These are phyloP conservation scores for Parastagonospora avenae DNA, from an alignment of 2,329 filamentous ascomycete genomes.

Conservation along the genomic window DNA sequence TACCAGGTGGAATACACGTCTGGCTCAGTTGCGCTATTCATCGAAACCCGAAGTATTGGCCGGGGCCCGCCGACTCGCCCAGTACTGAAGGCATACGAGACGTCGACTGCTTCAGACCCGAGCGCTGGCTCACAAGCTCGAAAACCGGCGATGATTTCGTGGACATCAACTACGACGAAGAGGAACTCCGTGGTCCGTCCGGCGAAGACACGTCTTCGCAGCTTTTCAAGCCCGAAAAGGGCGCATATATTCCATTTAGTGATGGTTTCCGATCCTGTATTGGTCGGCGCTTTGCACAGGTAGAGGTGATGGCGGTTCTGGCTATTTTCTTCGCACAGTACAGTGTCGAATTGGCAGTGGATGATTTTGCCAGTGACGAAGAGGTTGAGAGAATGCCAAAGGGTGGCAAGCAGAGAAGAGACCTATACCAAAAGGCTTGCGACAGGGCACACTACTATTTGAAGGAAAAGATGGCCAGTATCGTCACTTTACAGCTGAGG, in stretches of 20 bases:
- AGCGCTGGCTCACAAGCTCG: constrained; percentile 67
- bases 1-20: constrained; percentile 64
- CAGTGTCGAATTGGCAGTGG: constrained; percentile 72
- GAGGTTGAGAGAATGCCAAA: constrained; percentile 47
- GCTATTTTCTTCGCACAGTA: constrained; percentile 61
- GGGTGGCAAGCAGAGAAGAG: constrained; percentile 55
- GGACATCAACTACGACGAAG: constrained; percentile 51
- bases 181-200: constrained; percentile 64
- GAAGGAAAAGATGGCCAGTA: constrained; percentile 59
- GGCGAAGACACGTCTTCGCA: constrained; percentile 66
- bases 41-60: constrained; percentile 76
- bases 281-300: constrained; percentile 61
- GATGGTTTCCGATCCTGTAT: constrained; percentile 62
- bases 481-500: constrained; percentile 74
- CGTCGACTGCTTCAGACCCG: constrained; percentile 70
- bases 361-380: constrained; percentile 50
- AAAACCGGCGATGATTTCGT: constrained; percentile 33
- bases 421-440: constrained; percentile 67
- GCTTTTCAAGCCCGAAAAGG: constrained; percentile 58
- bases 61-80: constrained; percentile 45
- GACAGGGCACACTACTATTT: constrained; percentile 60
- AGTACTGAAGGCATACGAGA: constrained; percentile 51
- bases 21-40: constrained; percentile 63
- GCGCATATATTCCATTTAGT: constrained; percentile 62
- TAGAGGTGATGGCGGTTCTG: constrained; percentile 60